A percentile compares a stretch with the other conserved stretches of the same genome.
phyloP scores from a whole-genome alignment of 2,329 filamentous ascomycete species.

The Sporothrix humicola region DNA sequence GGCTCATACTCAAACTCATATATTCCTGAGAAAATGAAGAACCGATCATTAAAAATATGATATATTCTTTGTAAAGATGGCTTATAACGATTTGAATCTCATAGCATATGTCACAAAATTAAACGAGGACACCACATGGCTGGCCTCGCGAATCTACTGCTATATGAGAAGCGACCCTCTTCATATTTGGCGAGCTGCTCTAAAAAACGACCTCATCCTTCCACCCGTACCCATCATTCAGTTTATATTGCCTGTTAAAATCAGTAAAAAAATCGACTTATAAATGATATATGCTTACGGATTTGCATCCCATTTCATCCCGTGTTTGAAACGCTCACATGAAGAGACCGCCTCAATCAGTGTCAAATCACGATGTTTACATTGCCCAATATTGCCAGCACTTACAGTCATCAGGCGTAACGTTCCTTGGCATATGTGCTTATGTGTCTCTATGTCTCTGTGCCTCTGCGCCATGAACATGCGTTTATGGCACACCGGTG shows the following conservation, averaged over 20 bases:
- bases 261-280: background rate
- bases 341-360: background rate
- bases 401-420: background rate
- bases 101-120: background rate
- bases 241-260: background rate
- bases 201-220: background rate
- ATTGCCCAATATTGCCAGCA: conserved; percentile 18
- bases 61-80: too few species aligned
- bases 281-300: background rate
- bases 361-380: conserved; percentile 8
- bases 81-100: background rate
- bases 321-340: background rate
- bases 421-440: background rate
- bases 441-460: too few species aligned
- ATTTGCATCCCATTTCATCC: too few species aligned
- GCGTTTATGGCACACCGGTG: conserved; percentile 3
- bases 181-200: background rate
- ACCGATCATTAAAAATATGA: too few species aligned
- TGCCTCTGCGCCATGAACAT: background rate
- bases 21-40: too few species aligned
- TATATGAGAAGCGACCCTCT: background rate
- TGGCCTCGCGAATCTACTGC: background rate
- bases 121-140: background rate
- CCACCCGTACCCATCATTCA: background rate
- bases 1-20: too few species aligned